These are phyloP conservation scores for Thyridium curvatum DNA, from an alignment of 2,329 filamentous ascomycete genomes.

Conservation along the genomic window DNA sequence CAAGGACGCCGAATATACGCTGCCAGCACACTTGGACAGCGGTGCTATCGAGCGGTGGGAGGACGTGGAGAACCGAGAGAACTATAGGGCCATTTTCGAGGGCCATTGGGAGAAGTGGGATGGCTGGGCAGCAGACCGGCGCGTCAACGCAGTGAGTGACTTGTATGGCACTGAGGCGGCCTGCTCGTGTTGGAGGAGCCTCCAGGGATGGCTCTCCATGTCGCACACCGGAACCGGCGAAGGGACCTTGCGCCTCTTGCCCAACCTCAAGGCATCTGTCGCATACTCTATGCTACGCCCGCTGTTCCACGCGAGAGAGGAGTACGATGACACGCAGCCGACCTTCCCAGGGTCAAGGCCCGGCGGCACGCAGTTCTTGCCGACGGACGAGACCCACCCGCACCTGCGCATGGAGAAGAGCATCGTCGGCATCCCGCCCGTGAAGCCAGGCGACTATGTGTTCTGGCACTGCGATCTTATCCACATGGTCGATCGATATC, in stretches of 20 bases:
- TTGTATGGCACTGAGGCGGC: constrained; percentile 23
- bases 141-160: constrained; percentile 13
- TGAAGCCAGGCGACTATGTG: constrained; percentile 60
- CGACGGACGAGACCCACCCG: constrained; percentile 44
- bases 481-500: too few species aligned
- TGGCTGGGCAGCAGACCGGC: constrained; percentile 51
- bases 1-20: constrained; percentile 36
- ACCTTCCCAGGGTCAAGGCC: constrained; percentile 12
- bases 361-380: constrained; percentile 11
- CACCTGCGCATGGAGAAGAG: constrained; percentile 50
- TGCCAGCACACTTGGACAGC: constrained; percentile 49
- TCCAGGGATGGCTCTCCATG: constrained; percentile 64
- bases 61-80: constrained; percentile 43
- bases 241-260: constrained; percentile 62
- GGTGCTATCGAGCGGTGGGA: constrained; percentile 53
- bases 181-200: constrained; percentile 64
- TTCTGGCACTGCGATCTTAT: constrained; percentile 55
- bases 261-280: constrained; percentile 57
- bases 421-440: constrained; percentile 56
- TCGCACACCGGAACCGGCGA: constrained; percentile 56
- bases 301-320: constrained; percentile 43
- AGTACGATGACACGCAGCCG: constrained; percentile 12
- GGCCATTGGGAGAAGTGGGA: constrained; percentile 64
- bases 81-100: constrained; percentile 56
- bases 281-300: constrained; percentile 63